Base-by-base conservation (phyloP, 1,284 basidiomycete genomes). In the Leccinum proximum region DNA sequence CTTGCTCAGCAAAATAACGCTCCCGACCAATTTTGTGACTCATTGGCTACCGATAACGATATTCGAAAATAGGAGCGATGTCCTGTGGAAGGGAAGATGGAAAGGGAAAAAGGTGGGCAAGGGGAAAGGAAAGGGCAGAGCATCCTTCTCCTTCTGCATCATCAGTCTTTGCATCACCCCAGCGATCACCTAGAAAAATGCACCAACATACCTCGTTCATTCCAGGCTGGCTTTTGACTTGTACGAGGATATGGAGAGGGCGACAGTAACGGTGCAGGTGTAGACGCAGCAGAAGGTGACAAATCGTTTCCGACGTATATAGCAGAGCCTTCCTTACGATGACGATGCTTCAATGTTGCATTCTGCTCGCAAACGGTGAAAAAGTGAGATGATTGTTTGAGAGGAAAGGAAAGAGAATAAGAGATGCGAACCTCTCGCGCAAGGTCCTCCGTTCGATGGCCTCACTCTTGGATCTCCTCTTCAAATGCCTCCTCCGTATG, bases 331-430 rank as follows among this genome's bases (percentile, higher is more conserved):
- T 71, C 73, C 56, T 35, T 60, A 40, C 72, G 92, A 88, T 4
- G 81, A 63, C 83, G 18, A 80, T 80, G 33, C 58, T 81, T 82
- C 26, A 91, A 77, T 33, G 38, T 35, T 77, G 74, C 6, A 76
- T 79, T 65, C 85, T 81, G 40, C 6, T 37, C 5, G 5, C 50
- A 61, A 30, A 11, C 5, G 13, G n/a, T 71, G n/a, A 68, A 53
- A 57, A n/a, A 9, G 35, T 22, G 48, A 30, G 30, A 30, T 22
- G 18, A 48, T 40, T n/a, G 14, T n/a, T n/a, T 9, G 7, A 48
- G 45, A 48, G n/a, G 45, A 5, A 18, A 18, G 6, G 30, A 33
- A 26, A 45, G 42, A 5, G 6, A 6, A 42, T 9, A 50, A 54
- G 45, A 58, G 13, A 14, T 40, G 38, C 65, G 54, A 56, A 73